Percentiles rank a stretch among this genome's conserved stretches.
These are phyloP conservation scores for Dendrocalamus latiflorus DNA, from an alignment of 202 grass and related monocot species.

Conservation along the genomic window DNA sequence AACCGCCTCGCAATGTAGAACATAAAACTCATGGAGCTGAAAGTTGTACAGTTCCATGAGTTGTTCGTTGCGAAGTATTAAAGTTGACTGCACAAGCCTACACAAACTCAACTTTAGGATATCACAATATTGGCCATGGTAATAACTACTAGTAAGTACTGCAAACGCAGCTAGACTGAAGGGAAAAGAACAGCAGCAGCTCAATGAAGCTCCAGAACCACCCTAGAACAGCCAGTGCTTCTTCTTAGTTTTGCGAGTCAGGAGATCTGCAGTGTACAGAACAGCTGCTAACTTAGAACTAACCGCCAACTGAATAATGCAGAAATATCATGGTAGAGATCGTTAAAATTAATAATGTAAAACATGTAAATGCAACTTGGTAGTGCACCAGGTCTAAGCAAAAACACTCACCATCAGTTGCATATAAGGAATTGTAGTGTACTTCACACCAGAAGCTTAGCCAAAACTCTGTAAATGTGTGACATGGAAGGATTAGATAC, in stretches of 20 bases:
- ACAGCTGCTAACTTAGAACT: not conserved
- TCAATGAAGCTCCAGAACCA: not conserved
- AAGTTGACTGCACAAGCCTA: conserved; percentile 31
- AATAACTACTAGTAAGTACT: not conserved
- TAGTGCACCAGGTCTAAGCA: not conserved
- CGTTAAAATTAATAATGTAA: too few species aligned
- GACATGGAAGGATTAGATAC: conserved; percentile 16
- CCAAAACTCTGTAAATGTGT: conserved; percentile 71
- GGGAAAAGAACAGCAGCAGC: not conserved
- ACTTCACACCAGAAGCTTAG: conserved; percentile 97
- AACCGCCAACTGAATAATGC: not conserved
- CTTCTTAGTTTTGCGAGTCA: conserved; percentile 56
- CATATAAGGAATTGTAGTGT: conserved; percentile 97
- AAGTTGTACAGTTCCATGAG: not conserved
- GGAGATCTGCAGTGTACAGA: conserved; percentile 46
- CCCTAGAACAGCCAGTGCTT: conserved; percentile 85
- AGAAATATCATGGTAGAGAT: too few species aligned
- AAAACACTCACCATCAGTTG: conserved; percentile 67
- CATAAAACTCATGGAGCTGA: not conserved
- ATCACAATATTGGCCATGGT: not conserved
- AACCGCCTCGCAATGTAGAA: not conserved
- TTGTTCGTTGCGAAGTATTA: conserved; percentile 6
- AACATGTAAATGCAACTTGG: not conserved
- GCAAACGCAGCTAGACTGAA: not conserved
- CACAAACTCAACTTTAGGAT: not conserved